Evolutionary conservation across 2,329 filamentous ascomycete species (phyloP).

Genomic region (Colletotrichum graminicola): DNA sequence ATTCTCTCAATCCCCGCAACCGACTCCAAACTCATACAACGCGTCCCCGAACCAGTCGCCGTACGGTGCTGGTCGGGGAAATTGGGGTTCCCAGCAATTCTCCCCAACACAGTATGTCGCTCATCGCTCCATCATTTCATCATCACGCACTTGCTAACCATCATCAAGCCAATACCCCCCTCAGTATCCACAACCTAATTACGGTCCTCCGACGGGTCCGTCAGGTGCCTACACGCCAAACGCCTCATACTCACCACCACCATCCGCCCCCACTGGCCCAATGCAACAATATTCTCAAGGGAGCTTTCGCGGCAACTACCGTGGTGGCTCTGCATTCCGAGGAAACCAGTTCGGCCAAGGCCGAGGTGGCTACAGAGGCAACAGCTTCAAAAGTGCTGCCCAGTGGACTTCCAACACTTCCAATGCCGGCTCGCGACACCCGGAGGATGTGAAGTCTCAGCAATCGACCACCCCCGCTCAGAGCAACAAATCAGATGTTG

Average conservation of each 20-base stretch:
- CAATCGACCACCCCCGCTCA: constrained; percentile 42
- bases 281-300: constrained; percentile 65
- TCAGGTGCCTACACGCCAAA: constrained; percentile 67
- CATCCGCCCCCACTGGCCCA: constrained; percentile 69
- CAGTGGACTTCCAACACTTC: constrained; percentile 74
- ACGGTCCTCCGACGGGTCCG: constrained; percentile 64
- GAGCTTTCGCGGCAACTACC: constrained; percentile 59
- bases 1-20: constrained; percentile 71
- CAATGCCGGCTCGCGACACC: constrained; percentile 58
- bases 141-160: constrained; percentile 14
- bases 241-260: constrained; percentile 62
- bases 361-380: constrained; percentile 67
- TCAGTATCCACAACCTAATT: constrained; percentile 68
- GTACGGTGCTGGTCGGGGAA: constrained; percentile 66
- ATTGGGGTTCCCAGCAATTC: constrained; percentile 61
- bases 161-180: constrained; percentile 70
- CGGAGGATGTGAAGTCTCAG: constrained; percentile 50
- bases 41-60: constrained; percentile 73
- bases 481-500: constrained; percentile 46
- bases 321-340: constrained; percentile 67
- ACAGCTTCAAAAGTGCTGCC: constrained; percentile 70
- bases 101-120: constrained; percentile 51
- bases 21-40: constrained; percentile 65
- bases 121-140: constrained; percentile 2
- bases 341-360: constrained; percentile 67